These are phyloP conservation scores for Ganoderma sinense DNA, from an alignment of 1,284 basidiomycete species.

Conservation along the genomic window DNA sequence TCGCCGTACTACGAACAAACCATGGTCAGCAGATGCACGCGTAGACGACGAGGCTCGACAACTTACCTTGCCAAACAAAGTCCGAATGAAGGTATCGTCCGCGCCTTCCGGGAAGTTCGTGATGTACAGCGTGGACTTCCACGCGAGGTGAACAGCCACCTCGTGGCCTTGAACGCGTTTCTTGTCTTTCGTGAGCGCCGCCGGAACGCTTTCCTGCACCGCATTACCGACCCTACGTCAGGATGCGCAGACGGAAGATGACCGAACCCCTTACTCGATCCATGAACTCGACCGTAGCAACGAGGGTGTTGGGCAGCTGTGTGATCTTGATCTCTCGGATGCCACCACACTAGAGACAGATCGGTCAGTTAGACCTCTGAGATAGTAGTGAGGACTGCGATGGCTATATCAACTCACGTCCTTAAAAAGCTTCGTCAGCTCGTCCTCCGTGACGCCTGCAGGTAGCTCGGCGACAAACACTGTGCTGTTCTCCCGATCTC, in stretches of 20 bases:
- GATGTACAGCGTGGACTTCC: constrained; percentile 95
- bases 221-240: background rate
- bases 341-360: constrained; percentile 71
- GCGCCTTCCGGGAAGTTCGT: constrained; percentile 93
- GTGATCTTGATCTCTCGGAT: constrained; percentile 85
- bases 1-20: constrained; percentile 74
- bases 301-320: constrained; percentile 58
- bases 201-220: constrained; percentile 77
- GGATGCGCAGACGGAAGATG: background rate
- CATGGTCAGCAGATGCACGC: background rate
- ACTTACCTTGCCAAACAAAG: constrained; percentile 80
- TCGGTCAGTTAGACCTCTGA: background rate
- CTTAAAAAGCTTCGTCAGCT: constrained; percentile 81
- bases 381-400: background rate
- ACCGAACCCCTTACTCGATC: constrained; percentile 57
- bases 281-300: constrained; percentile 85
- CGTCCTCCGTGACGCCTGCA: constrained; percentile 62
- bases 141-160: constrained; percentile 87
- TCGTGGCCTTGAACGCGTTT: constrained; percentile 81
- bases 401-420: constrained; percentile 65
- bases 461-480: constrained; percentile 87
- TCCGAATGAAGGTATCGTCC: constrained; percentile 83
- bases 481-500: constrained; percentile 96
- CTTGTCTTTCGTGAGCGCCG: constrained; percentile 92
- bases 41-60: background rate